Base-by-base conservation (phyloP, 441 rosid genomes). In the Aleurites moluccanus region DNA sequence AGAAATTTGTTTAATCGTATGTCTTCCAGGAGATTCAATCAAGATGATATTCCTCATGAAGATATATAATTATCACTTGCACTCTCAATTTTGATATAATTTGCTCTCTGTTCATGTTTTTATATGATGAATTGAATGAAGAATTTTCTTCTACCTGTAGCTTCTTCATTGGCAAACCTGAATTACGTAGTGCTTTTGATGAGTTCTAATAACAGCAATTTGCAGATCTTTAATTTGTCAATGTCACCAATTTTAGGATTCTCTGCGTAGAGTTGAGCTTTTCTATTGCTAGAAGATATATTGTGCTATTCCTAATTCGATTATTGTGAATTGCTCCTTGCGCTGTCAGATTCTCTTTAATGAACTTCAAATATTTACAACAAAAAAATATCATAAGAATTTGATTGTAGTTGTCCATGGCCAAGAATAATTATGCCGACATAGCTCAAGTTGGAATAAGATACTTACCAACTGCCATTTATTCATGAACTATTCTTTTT, bases 1-100 rank as follows among this genome's bases (percentile, higher is more conserved):
- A 86, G 87, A 78, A 88, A 80, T 82, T 80, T 90, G 84, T 88
- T 90, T 59, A 84, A 69, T 83, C 78, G 79, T 53, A 67, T 86
- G 20, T 74, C 83, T 30, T 89, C 92, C 0, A 79, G 77, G 80
- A 88, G 92, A 78, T 88, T 78, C 76, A 79, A 75, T 62, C 70
- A 77, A 64, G 59, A 69, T 64, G 71, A 76, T 57, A 56, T 71
- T 78, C 83, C 75, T 49, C 55, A 38, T 11, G 33, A 74, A 70
- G 70, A 64, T 55, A 53, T 20, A 0, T 53, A 61, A 60, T 62
- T 45, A 27, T 27, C 2, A 27, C 28, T 27, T 27, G 28, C 28
- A 27, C 28, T 27, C 50, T 61, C 59, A 53, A 18, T 79, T 70
- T 78, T 83, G 73, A 30, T 50, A 16, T 14, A 49, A 21, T 5